Evolutionary conservation across 2,329 filamentous ascomycete species (phyloP).

Genomic region (Pseudocercospora musae): DNA sequence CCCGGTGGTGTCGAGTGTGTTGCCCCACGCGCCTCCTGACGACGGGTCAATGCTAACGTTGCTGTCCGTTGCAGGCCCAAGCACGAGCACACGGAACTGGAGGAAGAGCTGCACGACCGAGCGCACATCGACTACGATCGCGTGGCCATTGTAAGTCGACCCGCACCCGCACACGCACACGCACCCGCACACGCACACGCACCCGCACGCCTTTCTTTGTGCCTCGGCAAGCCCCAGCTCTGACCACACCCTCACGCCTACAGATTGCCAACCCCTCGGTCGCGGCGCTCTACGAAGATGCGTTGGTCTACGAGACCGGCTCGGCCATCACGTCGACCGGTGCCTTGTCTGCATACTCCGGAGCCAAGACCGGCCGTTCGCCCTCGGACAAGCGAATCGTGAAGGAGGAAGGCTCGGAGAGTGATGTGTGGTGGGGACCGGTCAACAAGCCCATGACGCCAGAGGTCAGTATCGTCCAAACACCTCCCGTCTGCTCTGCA

Average conservation of each 20-base stretch:
- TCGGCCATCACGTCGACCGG: constrained; percentile 95
- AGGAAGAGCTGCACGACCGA: constrained; percentile 95
- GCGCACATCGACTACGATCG: constrained; percentile 99
- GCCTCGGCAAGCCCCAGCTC: constrained; percentile 1
- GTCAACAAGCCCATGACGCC: constrained; percentile 99
- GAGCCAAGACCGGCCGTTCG: constrained; percentile 95
- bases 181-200: too few species aligned
- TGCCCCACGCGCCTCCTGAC: neutral
- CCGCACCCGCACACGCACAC: too few species aligned
- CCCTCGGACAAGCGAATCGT: constrained; percentile 97
- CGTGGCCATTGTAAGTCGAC: constrained; percentile 79
- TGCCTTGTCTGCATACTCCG: constrained; percentile 94
- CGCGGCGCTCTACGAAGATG: constrained; percentile 96
- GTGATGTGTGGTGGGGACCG: constrained; percentile 97
- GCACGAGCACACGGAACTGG: constrained; percentile 89
- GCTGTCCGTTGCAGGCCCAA: constrained; percentile 58
- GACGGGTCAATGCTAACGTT: constrained; percentile 8
- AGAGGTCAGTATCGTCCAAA: constrained; percentile 83
- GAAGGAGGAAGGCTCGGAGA: constrained; percentile 81
- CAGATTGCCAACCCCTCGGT: constrained; percentile 88
- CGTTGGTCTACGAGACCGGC: constrained; percentile 93
- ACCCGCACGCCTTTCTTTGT: too few species aligned
- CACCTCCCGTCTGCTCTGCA: too few species aligned
- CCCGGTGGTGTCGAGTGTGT: constrained; percentile 86
- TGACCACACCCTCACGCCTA: constrained; percentile 11